Conservation (phyloP, 768 basidiomycete genomes). For the Suillus plorans region DNA sequence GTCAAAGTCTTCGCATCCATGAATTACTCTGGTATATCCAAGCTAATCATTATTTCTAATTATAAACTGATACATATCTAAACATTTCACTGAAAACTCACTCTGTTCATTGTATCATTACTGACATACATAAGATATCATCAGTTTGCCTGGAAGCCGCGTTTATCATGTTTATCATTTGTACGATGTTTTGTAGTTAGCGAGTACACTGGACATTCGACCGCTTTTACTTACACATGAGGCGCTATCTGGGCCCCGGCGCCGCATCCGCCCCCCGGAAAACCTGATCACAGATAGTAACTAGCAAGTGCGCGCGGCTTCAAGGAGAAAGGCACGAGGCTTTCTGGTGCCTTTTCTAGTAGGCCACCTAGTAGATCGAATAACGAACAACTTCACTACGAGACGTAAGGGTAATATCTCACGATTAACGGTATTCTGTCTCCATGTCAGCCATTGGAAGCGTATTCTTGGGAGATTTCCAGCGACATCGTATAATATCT, state of each 20-base stretch:
- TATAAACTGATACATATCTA: not conserved
- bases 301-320: not conserved
- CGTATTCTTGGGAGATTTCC: slow-evolving; percentile 78
- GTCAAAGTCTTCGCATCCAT: not conserved
- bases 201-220: not conserved
- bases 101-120: not conserved
- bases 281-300: not conserved
- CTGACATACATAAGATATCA: not conserved
- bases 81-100: not conserved
- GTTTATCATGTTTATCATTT: not conserved
- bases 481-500: slow-evolving; percentile 61
- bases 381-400: not conserved
- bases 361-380: not conserved
- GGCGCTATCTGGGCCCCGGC: not conserved
- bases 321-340: not conserved
- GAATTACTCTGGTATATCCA: not conserved
- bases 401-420: not conserved
- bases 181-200: not conserved
- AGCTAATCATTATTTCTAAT: not conserved
- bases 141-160: not conserved
- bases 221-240: not conserved
- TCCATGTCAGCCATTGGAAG: slow-evolving; percentile 64
- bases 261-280: not conserved
- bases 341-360: not conserved
- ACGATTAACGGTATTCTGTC: slow-evolving; percentile 7